A percentile compares a stretch with the other conserved stretches of the same genome.
phyloP scores from a whole-genome alignment of 768 basidiomycete genomes.

The Auricularia auricula-judae region DNA sequence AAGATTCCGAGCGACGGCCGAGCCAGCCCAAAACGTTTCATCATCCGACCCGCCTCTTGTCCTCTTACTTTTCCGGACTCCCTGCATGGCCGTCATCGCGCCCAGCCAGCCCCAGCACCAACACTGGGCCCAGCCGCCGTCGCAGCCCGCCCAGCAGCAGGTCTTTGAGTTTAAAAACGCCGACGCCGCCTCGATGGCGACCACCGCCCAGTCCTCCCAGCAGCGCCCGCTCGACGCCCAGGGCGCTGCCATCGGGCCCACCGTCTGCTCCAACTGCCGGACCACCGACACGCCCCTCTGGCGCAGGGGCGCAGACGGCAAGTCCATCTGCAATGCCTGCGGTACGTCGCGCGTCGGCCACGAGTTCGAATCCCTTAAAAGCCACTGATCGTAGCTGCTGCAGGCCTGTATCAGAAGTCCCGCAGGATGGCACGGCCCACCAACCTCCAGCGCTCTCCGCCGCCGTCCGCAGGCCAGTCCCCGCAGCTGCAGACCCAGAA shows the following conservation, averaged over 20 bases:
- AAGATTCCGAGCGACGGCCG: not conserved
- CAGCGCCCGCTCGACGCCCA: not conserved
- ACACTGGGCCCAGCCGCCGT: not conserved
- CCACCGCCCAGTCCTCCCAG: not conserved
- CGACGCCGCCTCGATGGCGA: not conserved
- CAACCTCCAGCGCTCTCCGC: slow-evolving; percentile 27
- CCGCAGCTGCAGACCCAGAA: slow-evolving; percentile 18
- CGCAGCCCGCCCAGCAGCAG: not conserved
- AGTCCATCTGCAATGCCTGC: slow-evolving; percentile 81
- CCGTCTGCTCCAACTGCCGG: slow-evolving; percentile 30
- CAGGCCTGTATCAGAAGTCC: slow-evolving; percentile 81
- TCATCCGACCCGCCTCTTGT: not conserved
- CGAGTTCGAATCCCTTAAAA: not conserved
- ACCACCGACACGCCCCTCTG: slow-evolving; percentile 74
- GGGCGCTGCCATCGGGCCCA: not conserved
- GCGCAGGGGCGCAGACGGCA: slow-evolving; percentile 73
- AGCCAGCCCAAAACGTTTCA: not conserved
- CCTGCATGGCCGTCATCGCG: not conserved
- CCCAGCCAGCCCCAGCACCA: not conserved
- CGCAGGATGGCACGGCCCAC: slow-evolving; percentile 65
- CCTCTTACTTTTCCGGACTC: not conserved
- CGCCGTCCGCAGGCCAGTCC: slow-evolving; percentile 13
- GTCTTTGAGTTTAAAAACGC: slow-evolving; percentile 1
- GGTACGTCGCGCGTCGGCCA: slow-evolving; percentile 41
- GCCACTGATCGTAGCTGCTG: slow-evolving; percentile 6